Percentiles rank a stretch among this genome's conserved stretches.
phyloP scores from a whole-genome alignment of 352 stramenopile genomes.

The Elongisporangium undulatum region DNA sequence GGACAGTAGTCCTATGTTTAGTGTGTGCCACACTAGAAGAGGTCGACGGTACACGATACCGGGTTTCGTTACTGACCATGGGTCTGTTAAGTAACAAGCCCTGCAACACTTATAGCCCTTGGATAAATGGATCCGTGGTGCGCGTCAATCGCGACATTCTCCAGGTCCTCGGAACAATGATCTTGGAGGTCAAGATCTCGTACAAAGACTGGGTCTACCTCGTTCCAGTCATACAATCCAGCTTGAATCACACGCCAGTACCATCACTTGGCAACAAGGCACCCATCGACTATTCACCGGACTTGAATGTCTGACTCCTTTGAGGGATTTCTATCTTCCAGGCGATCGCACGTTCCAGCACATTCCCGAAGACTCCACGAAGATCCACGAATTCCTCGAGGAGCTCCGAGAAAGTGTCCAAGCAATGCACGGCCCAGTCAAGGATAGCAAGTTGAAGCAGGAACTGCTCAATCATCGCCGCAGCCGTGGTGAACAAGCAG shows the following conservation, averaged over 20 bases:
- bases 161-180: slow-evolving; percentile 18
- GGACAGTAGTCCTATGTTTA: too few relatives aligned
- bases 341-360: not conserved
- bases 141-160: slow-evolving; percentile 18
- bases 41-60: too few relatives aligned
- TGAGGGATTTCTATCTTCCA: slow-evolving; percentile 7
- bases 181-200: slow-evolving; percentile 21
- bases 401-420: slow-evolving; percentile 5
- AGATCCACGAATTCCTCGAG: slow-evolving; percentile 6
- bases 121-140: slow-evolving; percentile 25
- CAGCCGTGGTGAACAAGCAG: slow-evolving; percentile 6
- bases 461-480: slow-evolving; percentile 7
- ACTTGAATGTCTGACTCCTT: slow-evolving; percentile 1
- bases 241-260: slow-evolving; percentile 20
- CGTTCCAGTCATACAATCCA: slow-evolving; percentile 20
- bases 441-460: slow-evolving; percentile 5
- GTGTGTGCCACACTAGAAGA: too few relatives aligned
- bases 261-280: slow-evolving; percentile 11
- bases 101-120: slow-evolving; percentile 34
- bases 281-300: slow-evolving; percentile 19
- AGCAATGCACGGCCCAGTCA: slow-evolving; percentile 8
- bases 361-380: not conserved
- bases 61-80: too few relatives aligned
- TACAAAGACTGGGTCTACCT: slow-evolving; percentile 16
- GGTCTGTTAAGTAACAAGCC: too few relatives aligned